These are phyloP conservation scores for Candida ulmi DNA, from an alignment of 805 yeast species.

Conservation along the genomic window DNA sequence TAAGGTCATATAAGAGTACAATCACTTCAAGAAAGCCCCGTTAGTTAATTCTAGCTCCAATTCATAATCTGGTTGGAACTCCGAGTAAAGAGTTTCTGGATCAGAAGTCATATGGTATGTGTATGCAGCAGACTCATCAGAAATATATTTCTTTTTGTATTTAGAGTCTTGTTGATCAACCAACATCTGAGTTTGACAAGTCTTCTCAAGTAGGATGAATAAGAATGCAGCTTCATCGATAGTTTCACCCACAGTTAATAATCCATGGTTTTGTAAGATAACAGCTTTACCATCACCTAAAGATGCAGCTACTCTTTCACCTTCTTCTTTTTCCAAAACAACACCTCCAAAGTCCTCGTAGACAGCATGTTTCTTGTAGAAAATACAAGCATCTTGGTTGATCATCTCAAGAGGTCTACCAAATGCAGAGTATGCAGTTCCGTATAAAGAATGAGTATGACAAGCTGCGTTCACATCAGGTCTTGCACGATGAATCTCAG, in stretches of 20 bases:
- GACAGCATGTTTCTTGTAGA: constrained; percentile 62
- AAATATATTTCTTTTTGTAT: constrained; percentile 35
- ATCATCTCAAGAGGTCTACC: constrained; percentile 71
- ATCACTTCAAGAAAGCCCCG: constrained; percentile 21
- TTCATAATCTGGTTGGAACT: constrained; percentile 67
- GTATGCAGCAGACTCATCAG: constrained; percentile 61
- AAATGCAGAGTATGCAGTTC: constrained; percentile 61
- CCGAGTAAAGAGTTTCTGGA: constrained; percentile 63
- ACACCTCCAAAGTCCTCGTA: constrained; percentile 74
- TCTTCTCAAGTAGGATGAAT: constrained; percentile 56
- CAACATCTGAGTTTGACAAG: constrained; percentile 60
- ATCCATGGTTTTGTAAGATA: constrained; percentile 69
- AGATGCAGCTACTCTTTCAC: constrained; percentile 53
- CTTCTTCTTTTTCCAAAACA: constrained; percentile 63
- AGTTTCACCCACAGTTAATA: constrained; percentile 62
- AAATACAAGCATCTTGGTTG: constrained; percentile 69
- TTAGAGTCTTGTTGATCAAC: constrained; percentile 47
- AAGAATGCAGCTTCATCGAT: constrained; percentile 72
- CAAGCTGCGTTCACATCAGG: constrained; percentile 71
- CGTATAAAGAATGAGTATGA: constrained; percentile 61
- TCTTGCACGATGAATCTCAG: constrained; percentile 60
- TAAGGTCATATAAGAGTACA: not conserved
- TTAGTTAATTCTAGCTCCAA: constrained; percentile 31
- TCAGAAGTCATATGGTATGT: constrained; percentile 57
- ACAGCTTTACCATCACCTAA: constrained; percentile 50